These are phyloP conservation scores for Drosera spatulata DNA, from an alignment of 179 eudicot species.

Conservation along the genomic window DNA sequence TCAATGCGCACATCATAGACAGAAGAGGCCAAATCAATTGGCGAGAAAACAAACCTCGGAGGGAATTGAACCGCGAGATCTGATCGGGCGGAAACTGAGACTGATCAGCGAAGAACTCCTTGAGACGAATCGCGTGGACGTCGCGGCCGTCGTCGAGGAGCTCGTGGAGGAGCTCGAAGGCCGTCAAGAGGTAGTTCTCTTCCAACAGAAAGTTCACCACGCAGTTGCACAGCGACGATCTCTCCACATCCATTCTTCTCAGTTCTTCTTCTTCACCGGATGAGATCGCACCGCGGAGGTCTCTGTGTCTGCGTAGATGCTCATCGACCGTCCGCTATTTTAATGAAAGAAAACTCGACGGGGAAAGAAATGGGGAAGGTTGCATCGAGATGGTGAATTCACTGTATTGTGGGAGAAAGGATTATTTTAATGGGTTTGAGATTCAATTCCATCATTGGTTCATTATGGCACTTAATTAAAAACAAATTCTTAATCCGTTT, in stretches of 20 bases:
- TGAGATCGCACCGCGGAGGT: too few species aligned
- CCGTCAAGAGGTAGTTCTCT: slow-evolving; percentile 82
- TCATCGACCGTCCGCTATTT: too few species aligned
- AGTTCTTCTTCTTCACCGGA: not conserved
- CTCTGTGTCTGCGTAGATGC: too few species aligned
- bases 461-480: too few species aligned
- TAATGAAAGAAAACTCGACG: too few species aligned
- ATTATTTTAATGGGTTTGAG: too few species aligned
- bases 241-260: slow-evolving; percentile 76
- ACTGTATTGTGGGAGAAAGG: too few species aligned
- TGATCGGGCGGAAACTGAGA: slow-evolving; percentile 92
- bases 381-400: too few species aligned
- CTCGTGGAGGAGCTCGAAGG: slow-evolving; percentile 98
- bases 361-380: too few species aligned
- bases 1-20: too few species aligned
- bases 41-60: slow-evolving; percentile 41
- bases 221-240: slow-evolving; percentile 94
- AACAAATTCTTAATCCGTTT: too few species aligned
- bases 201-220: slow-evolving; percentile 95
- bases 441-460: too few species aligned
- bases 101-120: slow-evolving; percentile 76
- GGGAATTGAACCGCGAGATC: slow-evolving; percentile 87
- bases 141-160: slow-evolving; percentile 96
- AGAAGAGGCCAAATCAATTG: not conserved
- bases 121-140: slow-evolving; percentile 89